phyloP scores from a whole-genome alignment of 2,329 filamentous ascomycete species.

The Akanthomyces uredinophilus region DNA sequence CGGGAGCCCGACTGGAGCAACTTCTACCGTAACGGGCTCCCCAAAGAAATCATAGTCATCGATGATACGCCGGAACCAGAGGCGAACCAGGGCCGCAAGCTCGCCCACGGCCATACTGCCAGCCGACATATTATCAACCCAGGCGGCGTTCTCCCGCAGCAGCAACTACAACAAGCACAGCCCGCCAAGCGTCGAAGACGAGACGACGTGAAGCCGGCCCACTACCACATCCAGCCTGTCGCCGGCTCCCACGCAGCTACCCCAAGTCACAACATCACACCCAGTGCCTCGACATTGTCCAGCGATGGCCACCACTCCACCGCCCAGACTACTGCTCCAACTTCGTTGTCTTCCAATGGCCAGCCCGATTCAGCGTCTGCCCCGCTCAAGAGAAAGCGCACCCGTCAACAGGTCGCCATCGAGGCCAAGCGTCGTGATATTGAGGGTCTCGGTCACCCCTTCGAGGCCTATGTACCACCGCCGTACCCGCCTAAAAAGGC shows the following conservation, averaged over 20 bases:
- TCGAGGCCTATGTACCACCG: slow-evolving; percentile 77
- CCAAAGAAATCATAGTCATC: slow-evolving; percentile 82
- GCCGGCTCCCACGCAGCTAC: slow-evolving; percentile 63
- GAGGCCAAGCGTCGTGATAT: slow-evolving; percentile 75
- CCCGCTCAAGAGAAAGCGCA: slow-evolving; percentile 89
- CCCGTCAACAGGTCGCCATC: slow-evolving; percentile 73
- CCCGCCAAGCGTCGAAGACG: slow-evolving; percentile 71
- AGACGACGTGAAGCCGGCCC: slow-evolving; percentile 42
- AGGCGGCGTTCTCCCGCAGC: slow-evolving; percentile 19
- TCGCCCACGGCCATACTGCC: slow-evolving; percentile 29
- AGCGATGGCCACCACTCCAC: slow-evolving; percentile 79
- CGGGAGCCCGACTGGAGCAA: slow-evolving; percentile 70
- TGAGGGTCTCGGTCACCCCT: slow-evolving; percentile 65
- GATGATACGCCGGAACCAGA: slow-evolving; percentile 64
- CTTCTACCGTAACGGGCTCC: slow-evolving; percentile 79
- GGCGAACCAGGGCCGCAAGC: slow-evolving; percentile 36
- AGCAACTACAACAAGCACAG: slow-evolving; percentile 39
- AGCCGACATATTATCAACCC: slow-evolving; percentile 26
- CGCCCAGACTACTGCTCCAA: slow-evolving; percentile 81
- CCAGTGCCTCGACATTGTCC: slow-evolving; percentile 67
- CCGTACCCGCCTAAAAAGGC: slow-evolving; percentile 88
- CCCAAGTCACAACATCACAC: slow-evolving; percentile 59
- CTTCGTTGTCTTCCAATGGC: slow-evolving; percentile 62
- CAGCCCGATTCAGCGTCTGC: slow-evolving; percentile 60
- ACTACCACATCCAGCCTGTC: slow-evolving; percentile 66